Evolutionary conservation across 257 asterid genomes (phyloP).

Genomic region (Mitragyna speciosa): DNA sequence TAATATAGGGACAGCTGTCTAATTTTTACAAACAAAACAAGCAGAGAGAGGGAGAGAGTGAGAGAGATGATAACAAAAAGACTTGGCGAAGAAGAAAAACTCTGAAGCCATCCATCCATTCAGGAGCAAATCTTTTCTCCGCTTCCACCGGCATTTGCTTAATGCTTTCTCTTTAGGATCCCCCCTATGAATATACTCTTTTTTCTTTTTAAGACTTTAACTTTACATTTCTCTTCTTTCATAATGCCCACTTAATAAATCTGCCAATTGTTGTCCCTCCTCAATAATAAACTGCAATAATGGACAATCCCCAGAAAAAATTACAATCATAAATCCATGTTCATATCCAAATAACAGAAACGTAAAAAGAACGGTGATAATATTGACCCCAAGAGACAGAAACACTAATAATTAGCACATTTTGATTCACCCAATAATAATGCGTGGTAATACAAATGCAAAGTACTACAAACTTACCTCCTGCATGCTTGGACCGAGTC

Average conservation of each 20-base stretch:
- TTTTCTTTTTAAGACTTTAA: background rate
- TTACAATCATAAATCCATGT: background rate
- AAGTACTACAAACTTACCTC: background rate
- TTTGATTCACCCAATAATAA: no score
- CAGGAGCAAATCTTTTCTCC: slow-evolving; percentile 11
- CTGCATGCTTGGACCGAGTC: slow-evolving; percentile 54
- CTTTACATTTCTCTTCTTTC: slow-evolving; percentile 15
- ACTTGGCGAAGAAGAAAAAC: slow-evolving; percentile 27
- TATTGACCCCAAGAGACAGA: background rate
- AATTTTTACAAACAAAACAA: background rate
- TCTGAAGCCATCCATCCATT: background rate
- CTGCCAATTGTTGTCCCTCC: slow-evolving; percentile 13
- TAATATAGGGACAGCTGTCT: slow-evolving; percentile 16
- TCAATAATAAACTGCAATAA: slow-evolving; percentile 18
- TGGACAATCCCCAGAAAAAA: background rate
- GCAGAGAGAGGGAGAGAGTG: background rate
- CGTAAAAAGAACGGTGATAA: background rate
- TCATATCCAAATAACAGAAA: background rate
- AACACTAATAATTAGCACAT: background rate
- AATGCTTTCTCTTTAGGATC: slow-evolving; percentile 15
- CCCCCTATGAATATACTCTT: background rate
- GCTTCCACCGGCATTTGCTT: slow-evolving; percentile 2
- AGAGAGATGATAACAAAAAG: slow-evolving; percentile 16
- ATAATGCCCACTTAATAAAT: slow-evolving; percentile 14
- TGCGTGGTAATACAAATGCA: background rate